Conservation (phyloP, 805 yeast species). For the Lipomyces chichibuensis region DNA sequence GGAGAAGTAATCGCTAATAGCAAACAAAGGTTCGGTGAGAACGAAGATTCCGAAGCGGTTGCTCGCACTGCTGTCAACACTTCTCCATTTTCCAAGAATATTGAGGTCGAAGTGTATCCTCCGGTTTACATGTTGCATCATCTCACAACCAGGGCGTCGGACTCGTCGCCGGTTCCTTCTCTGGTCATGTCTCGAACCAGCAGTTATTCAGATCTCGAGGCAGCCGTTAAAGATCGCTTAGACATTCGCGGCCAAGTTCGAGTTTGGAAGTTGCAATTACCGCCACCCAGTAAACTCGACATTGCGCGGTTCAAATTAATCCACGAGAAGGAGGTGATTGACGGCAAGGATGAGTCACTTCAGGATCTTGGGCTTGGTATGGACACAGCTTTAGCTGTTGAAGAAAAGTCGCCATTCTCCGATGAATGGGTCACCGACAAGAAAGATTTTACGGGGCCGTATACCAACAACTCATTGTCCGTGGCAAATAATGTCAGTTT, state of each 20-base stretch:
- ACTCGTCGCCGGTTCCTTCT: background rate
- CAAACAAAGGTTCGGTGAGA: conserved; percentile 12
- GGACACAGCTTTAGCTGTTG: conserved; percentile 23
- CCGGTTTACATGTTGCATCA: conserved; percentile 18
- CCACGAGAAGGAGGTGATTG: conserved; percentile 19
- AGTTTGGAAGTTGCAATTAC: conserved; percentile 22
- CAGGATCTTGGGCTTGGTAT: conserved; percentile 21
- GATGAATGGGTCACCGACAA: conserved; percentile 28
- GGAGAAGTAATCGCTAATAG: background rate
- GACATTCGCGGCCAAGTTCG: conserved; percentile 22
- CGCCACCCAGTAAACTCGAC: conserved; percentile 11
- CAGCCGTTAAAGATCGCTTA: conserved; percentile 18
- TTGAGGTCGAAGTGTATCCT: conserved; percentile 25
- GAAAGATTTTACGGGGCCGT: background rate
- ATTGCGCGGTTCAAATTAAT: conserved; percentile 11
- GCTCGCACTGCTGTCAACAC: conserved; percentile 20
- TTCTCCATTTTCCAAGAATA: conserved; percentile 8
- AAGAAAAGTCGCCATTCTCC: conserved; percentile 10
- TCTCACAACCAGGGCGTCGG: conserved; percentile 8
- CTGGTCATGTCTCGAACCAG: conserved; percentile 26
- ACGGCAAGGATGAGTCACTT: conserved; percentile 1
- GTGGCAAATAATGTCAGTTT: background rate
- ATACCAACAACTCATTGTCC: background rate
- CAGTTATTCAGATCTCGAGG: conserved; percentile 12
- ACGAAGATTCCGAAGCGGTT: conserved; percentile 7